phyloP scores from a whole-genome alignment of 176 grass and related monocot species.

The Cymbopogon citratus region DNA sequence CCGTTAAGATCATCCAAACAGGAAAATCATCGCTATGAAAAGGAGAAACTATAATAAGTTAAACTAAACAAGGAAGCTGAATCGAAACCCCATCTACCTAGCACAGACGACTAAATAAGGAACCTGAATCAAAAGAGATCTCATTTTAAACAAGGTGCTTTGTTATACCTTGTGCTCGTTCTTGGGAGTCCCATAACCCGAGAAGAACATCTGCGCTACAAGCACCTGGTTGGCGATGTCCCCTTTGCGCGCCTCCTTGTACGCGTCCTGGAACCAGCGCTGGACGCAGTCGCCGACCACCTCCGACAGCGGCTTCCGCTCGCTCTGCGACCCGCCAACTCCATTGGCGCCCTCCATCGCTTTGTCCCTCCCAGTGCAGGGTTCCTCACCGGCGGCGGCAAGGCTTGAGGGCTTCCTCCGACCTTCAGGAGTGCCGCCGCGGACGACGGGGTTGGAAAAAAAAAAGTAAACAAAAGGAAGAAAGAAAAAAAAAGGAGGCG shows the following conservation, averaged over 20 bases:
- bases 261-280: conserved; percentile 80
- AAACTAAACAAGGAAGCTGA: not conserved
- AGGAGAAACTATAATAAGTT: not conserved
- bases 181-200: conserved; percentile 56
- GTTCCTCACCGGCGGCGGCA: not conserved
- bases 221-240: conserved; percentile 72
- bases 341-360: conserved; percentile 32
- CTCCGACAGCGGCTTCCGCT: conserved; percentile 53
- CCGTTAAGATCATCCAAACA: not conserved
- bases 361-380: not conserved
- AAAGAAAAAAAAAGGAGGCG: not conserved
- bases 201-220: conserved; percentile 86
- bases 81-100: conserved; percentile 1
- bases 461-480: too few species aligned
- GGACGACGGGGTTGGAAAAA: not conserved
- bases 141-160: not conserved
- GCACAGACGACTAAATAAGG: not conserved
- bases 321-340: not conserved
- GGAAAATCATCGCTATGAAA: not conserved
- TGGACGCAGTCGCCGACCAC: conserved; percentile 75
- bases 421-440: not conserved
- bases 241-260: conserved; percentile 63
- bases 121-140: not conserved
- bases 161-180: conserved; percentile 61
- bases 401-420: not conserved